Percentiles rank a stretch among this genome's conserved stretches.
Conservation (phyloP, 1,139 yeast genomes). For the Geotrichum candidum region DNA sequence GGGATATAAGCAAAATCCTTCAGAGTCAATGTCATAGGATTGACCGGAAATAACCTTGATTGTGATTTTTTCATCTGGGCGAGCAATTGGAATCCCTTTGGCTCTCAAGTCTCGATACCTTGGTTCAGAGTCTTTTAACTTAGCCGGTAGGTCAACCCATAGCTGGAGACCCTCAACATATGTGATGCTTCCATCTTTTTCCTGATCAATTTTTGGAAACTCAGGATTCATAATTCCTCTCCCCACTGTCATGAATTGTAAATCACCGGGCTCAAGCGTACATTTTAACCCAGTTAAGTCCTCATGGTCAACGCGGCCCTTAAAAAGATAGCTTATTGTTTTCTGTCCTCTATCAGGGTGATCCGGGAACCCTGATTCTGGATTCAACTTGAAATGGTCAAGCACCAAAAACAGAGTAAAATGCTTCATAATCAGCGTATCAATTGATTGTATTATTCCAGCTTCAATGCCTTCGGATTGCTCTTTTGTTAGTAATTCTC, state of each 20-base stretch:
- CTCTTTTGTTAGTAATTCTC: conserved; percentile 33
- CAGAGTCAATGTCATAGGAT: conserved; percentile 71
- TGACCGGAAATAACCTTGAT: conserved; percentile 76
- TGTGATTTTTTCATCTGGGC: conserved; percentile 65
- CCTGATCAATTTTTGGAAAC: conserved; percentile 58
- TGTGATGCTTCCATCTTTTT: not conserved
- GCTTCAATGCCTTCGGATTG: conserved; percentile 93
- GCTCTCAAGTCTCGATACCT: conserved; percentile 68
- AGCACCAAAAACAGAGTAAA: conserved; percentile 80
- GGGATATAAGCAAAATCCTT: conserved; percentile 78
- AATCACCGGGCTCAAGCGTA: conserved; percentile 72
- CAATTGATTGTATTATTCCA: conserved; percentile 73
- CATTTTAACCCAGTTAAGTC: conserved; percentile 86
- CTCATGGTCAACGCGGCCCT: conserved; percentile 82
- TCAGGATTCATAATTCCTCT: conserved; percentile 81
- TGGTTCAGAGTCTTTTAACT: conserved; percentile 61
- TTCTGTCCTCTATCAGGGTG: conserved; percentile 94
- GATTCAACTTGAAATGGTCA: conserved; percentile 64
- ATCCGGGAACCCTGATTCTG: conserved; percentile 83
- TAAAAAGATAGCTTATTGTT: conserved; percentile 67
- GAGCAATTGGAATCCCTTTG: conserved; percentile 64
- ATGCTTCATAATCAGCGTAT: conserved; percentile 58
- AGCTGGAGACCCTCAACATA: conserved; percentile 63
- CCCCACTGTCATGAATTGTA: conserved; percentile 95
- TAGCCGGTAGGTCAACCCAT: conserved; percentile 79